Evolutionary conservation across 495 filamentous ascomycete genomes (phyloP).

Genomic region (Tetracladium setigerum): DNA sequence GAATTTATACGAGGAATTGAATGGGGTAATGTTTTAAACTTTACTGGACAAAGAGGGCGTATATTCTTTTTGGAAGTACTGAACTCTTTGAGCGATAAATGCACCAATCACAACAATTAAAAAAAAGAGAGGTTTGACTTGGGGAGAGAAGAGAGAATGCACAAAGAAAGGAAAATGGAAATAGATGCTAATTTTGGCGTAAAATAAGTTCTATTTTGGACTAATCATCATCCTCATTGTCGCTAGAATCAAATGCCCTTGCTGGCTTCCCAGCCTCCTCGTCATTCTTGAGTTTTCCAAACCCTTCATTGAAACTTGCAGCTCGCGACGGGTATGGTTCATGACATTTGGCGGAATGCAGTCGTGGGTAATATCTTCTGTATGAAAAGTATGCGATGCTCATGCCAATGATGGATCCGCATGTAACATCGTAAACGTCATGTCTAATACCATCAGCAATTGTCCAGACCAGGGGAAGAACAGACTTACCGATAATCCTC

Average conservation of each 20-base stretch:
- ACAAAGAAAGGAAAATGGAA: no score
- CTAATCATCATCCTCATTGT: constrained; percentile 7
- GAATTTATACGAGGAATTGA: no score
- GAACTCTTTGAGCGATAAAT: no score
- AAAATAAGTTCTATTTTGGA: not conserved
- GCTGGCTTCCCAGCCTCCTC: constrained; percentile 16
- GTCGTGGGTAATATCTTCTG: constrained; percentile 50
- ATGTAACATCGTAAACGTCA: constrained; percentile 86
- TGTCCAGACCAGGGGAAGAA: not conserved
- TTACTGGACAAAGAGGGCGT: no score
- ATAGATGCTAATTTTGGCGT: no score
- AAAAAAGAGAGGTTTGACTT: no score
- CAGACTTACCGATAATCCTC: constrained; percentile 62
- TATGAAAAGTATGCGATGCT: constrained; percentile 77
- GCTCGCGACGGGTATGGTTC: constrained; percentile 38
- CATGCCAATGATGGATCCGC: constrained; percentile 67
- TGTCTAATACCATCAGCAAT: constrained; percentile 41
- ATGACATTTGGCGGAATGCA: constrained; percentile 38
- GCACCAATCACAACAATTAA: no score
- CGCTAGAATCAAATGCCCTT: constrained; percentile 13
- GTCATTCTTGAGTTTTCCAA: constrained; percentile 22
- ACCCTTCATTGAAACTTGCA: constrained; percentile 16
- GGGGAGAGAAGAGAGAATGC: no score
- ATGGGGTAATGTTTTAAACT: no score
- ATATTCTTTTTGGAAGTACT: no score